These are phyloP conservation scores for Phytopythium boreale DNA, from an alignment of 352 stramenopile genomes.

Conservation along the genomic window DNA sequence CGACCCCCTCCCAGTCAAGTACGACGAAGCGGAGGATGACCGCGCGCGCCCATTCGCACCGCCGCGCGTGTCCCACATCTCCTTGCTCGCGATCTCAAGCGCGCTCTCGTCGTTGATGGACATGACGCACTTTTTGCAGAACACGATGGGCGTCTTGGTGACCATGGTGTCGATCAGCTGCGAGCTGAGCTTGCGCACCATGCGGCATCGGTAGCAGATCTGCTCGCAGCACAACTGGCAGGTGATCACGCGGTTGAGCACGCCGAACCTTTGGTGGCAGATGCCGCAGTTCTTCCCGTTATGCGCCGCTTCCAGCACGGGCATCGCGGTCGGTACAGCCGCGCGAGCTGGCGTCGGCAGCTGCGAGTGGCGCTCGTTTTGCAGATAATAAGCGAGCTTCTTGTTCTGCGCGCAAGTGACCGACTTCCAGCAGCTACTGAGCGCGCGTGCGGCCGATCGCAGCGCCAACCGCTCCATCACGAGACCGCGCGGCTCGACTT, in stretches of 20 bases:
- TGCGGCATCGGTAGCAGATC: conserved; percentile 43
- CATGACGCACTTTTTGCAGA: conserved; percentile 65
- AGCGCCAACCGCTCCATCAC: conserved; percentile 43
- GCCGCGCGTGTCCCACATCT: conserved; percentile 39
- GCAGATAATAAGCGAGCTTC: conserved; percentile 57
- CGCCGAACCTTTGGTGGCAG: conserved; percentile 26
- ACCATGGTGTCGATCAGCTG: conserved; percentile 36
- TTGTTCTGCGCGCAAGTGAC: conserved; percentile 65
- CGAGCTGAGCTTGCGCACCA: conserved; percentile 42
- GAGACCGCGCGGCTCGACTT: conserved; percentile 42
- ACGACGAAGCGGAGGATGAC: conserved; percentile 26
- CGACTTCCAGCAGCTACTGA: conserved; percentile 66
- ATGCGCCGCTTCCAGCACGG: conserved; percentile 16
- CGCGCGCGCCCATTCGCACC: conserved; percentile 22
- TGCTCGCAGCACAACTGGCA: conserved; percentile 45
- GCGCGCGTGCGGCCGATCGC: conserved; percentile 29
- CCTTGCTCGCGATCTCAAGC: conserved; percentile 54
- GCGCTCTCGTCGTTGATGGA: conserved; percentile 51
- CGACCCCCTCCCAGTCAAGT: background rate
- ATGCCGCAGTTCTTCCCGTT: conserved; percentile 30
- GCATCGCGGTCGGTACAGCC: background rate
- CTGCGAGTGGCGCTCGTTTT: conserved; percentile 32
- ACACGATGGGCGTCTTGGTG: conserved; percentile 45
- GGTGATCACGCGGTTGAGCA: conserved; percentile 26
- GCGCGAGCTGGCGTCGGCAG: conserved; percentile 3